Conservation (phyloP, 805 yeast species). For the Barnettozyma siamensis region DNA sequence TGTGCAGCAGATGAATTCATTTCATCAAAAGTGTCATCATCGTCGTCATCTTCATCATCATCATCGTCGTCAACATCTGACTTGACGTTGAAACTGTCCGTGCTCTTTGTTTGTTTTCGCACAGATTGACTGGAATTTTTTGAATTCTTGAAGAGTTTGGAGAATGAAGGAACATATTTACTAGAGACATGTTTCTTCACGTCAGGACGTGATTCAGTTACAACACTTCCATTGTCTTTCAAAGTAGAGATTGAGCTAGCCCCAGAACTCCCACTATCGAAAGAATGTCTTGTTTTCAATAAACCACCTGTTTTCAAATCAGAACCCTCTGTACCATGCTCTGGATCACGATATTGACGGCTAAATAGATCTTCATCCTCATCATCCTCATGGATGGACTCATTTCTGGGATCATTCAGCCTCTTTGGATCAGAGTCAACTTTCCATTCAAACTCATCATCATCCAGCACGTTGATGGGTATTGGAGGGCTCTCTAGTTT, state of each 20-base stretch:
- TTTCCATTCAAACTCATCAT: conserved; percentile 10
- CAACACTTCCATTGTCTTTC: background rate
- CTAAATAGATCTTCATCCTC: background rate
- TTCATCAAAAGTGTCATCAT: conserved; percentile 5
- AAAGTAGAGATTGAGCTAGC: conserved; percentile 8
- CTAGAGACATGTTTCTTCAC: conserved; percentile 2
- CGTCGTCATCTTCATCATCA: conserved; percentile 10
- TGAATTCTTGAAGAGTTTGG: conserved; percentile 21
- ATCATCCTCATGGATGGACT: background rate
- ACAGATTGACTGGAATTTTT: conserved; percentile 14
- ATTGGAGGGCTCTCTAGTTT: conserved; percentile 26
- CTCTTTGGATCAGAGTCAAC: background rate
- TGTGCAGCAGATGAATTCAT: background rate
- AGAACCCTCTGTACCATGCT: background rate
- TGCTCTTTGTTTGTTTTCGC: background rate
- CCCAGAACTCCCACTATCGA: conserved; percentile 1
- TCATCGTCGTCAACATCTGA: conserved; percentile 1
- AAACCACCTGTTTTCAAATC: background rate
- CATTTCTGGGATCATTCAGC: background rate
- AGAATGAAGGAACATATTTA: conserved; percentile 18
- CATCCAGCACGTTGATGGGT: conserved; percentile 25
- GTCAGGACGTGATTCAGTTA: background rate
- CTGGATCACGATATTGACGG: background rate
- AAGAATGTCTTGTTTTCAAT: too few relatives aligned
- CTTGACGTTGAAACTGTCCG: background rate